A percentile compares a stretch with the other conserved stretches of the same genome.
Evolutionary conservation across 345 rosid species (phyloP).

Genomic region (Sapria himalayana): DNA sequence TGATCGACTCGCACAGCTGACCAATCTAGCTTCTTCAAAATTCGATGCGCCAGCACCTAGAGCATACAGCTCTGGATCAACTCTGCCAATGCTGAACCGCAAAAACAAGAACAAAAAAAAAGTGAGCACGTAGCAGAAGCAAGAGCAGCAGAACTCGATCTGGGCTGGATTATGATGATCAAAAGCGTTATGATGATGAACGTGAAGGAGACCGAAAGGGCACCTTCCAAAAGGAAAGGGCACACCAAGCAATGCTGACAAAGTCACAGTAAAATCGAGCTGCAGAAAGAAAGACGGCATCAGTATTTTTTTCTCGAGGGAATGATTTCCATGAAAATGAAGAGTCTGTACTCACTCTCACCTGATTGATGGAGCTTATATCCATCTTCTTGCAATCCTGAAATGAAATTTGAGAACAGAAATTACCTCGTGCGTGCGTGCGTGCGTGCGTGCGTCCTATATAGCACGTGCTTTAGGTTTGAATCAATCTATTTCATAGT

Average conservation of each 20-base stretch:
- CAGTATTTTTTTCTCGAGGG: too few species aligned
- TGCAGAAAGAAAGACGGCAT: slow-evolving; percentile 25
- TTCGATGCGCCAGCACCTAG: slow-evolving; percentile 44
- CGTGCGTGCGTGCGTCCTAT: too few species aligned
- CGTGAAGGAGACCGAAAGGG: slow-evolving; percentile 66
- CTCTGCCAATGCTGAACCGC: slow-evolving; percentile 80
- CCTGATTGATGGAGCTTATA: slow-evolving; percentile 65
- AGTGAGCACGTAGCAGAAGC: too few species aligned
- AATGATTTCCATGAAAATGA: neutral
- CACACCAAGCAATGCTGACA: slow-evolving; percentile 71
- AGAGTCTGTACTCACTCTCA: slow-evolving; percentile 11
- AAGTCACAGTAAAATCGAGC: slow-evolving; percentile 90
- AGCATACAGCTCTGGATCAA: slow-evolving; percentile 80
- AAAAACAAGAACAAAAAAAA: neutral
- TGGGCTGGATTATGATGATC: too few species aligned
- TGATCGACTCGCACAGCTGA: slow-evolving; percentile 12
- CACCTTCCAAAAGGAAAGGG: slow-evolving; percentile 98
- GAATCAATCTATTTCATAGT: too few species aligned
- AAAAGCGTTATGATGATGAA: too few species aligned
- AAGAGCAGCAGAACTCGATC: too few species aligned
- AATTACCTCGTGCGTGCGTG: too few species aligned
- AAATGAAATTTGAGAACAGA: too few species aligned
- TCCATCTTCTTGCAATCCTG: slow-evolving; percentile 43
- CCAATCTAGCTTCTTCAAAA: slow-evolving; percentile 12
- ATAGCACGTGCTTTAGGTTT: too few species aligned